Evolutionary conservation across 129 eudicot species (phyloP).

Genomic region (Oenanthe sinensis): DNA sequence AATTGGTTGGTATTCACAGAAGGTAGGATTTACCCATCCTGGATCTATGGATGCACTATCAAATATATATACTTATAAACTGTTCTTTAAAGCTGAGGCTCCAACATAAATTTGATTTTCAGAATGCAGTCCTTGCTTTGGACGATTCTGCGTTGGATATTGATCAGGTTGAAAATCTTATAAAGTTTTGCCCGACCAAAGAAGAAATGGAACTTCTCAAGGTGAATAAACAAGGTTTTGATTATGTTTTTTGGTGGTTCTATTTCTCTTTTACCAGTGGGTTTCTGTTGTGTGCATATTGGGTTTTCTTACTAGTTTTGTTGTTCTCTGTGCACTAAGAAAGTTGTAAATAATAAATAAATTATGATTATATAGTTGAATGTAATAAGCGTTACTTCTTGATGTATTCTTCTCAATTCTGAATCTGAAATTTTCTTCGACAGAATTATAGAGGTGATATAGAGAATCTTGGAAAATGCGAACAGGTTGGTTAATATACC

Average conservation of each 20-base stretch:
- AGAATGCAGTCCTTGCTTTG: conserved; percentile 78
- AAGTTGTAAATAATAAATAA: not conserved
- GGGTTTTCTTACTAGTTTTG: not conserved
- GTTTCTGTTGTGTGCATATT: not conserved
- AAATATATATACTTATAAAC: not conserved
- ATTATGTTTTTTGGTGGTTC: not conserved
- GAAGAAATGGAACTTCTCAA: conserved; percentile 82
- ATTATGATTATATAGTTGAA: not conserved
- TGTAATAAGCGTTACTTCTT: conserved; percentile 7
- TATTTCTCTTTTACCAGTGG: not conserved
- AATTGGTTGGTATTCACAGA: not conserved
- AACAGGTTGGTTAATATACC: conserved; percentile 47
- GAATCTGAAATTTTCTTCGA: conserved; percentile 1
- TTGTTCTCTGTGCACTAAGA: not conserved
- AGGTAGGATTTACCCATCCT: not conserved
- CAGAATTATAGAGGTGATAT: conserved; percentile 85
- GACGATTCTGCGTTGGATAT: conserved; percentile 80
- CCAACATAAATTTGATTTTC: conserved; percentile 16
- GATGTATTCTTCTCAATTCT: conserved; percentile 9
- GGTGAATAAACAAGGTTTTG: conserved; percentile 31
- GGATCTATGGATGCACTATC: not conserved
- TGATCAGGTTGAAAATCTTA: conserved; percentile 95
- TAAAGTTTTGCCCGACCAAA: conserved; percentile 92
- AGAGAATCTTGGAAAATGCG: conserved; percentile 89
- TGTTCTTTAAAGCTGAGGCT: not conserved